These are phyloP conservation scores for Neonectria punicea DNA, from an alignment of 2,329 filamentous ascomycete species.

Conservation along the genomic window DNA sequence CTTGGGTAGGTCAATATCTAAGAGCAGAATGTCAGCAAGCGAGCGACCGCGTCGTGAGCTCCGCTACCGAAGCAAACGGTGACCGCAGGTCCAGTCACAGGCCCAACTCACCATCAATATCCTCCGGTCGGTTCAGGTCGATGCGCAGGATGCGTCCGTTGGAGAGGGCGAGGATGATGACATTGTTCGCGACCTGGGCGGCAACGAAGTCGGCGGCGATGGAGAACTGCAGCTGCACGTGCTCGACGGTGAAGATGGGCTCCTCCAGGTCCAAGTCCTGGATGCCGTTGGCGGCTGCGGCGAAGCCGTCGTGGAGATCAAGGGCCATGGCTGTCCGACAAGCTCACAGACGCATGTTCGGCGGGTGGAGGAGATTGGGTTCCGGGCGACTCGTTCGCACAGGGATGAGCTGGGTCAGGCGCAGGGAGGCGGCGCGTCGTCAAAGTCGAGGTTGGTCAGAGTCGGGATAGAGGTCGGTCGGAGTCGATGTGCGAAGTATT, in stretches of 20 bases:
- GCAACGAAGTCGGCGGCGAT: constrained; percentile 96
- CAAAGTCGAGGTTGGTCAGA: not conserved
- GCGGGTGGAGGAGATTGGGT: constrained; percentile 3
- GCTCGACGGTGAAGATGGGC: constrained; percentile 95
- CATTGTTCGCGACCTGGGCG: constrained; percentile 96
- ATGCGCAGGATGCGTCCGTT: constrained; percentile 94
- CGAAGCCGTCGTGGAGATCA: constrained; percentile 71
- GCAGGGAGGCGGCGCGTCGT: not conserved
- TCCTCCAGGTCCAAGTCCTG: constrained; percentile 67
- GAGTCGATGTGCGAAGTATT: not conserved
- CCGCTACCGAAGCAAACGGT: not conserved
- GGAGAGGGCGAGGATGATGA: constrained; percentile 89
- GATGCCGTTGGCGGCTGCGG: constrained; percentile 68
- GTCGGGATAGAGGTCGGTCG: not conserved
- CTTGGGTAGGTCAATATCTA: constrained; percentile 97
- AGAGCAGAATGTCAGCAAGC: constrained; percentile 23
- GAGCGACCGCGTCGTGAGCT: not conserved
- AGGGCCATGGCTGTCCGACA: constrained; percentile 48
- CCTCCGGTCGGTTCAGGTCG: constrained; percentile 90
- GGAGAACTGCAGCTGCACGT: constrained; percentile 92
- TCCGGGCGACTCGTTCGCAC: not conserved
- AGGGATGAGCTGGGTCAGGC: not conserved
- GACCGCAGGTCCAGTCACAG: not conserved
- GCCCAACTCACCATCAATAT: constrained; percentile 80
- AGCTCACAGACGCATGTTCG: constrained; percentile 40